Evolutionary conservation across 2,329 filamentous ascomycete genomes (phyloP), one percentile per base, ranked within the genome.

Genomic region (Macrophomina pseudophaseolina): DNA sequence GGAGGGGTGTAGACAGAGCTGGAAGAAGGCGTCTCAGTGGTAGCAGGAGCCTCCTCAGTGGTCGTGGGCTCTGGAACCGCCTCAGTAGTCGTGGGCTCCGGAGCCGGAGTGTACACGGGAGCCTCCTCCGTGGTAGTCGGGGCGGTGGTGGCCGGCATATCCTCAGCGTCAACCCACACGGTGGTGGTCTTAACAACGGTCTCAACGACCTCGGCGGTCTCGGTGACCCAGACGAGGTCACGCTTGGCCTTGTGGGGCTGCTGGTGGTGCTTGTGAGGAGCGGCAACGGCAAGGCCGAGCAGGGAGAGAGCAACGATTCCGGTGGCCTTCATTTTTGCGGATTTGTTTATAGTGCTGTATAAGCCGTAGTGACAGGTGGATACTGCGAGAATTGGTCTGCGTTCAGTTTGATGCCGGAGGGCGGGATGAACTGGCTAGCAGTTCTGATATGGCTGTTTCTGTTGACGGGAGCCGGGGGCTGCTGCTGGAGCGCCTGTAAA

Each of bases 171-270:
- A 35, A 73, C 74, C 68, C 70, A 78, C 69, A 77, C 71, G 40
- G 77, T 79, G 71, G 75, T 76, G 71, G 73, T 77, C 71, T 75
- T 67, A 42, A 76, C 65, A 48, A 76, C 72, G 35, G 75, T 78
- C 72, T 78, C 75, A 40, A 72, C 66, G 54, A 75, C 72, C 28
- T 74, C 38, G 69, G 76, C 71, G 58, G 72, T 75, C 71, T 76
- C 71, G 72, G 74, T 76, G 70, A 73, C 28, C 58, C 49, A 44
- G 60, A 53, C 69, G 46, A 76, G 71, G 32, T 71, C 75, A 70
- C 77, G 77, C 72, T 73, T 78, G 72, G 74, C 68, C 40, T 76
- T 58, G 48, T 64, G 60, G 8, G 32, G 16, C 33, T 48, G 52
- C 16, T 33, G 30, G 51, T 51, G 42, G 35, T 66, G 64, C 54